phyloP scores from a whole-genome alignment of 768 basidiomycete species.

The Macrocybe gigantea region DNA sequence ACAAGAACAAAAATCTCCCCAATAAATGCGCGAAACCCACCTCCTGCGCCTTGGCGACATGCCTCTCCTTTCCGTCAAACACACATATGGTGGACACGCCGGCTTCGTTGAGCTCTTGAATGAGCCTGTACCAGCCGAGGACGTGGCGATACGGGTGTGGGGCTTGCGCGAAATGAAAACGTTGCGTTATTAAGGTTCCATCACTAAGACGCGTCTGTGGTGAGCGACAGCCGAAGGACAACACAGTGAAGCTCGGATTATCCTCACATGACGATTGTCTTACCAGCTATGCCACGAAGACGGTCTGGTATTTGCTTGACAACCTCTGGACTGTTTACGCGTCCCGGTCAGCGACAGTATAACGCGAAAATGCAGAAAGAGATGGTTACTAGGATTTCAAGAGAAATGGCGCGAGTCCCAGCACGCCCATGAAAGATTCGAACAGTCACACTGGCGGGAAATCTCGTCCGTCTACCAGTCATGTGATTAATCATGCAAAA shows the following conservation, averaged over 20 bases:
- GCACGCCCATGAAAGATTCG: slow-evolving; percentile 52
- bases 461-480: background rate
- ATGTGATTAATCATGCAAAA: too few species aligned
- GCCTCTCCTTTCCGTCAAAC: slow-evolving; percentile 72
- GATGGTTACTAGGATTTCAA: slow-evolving; percentile 50
- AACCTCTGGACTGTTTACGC: slow-evolving; percentile 49
- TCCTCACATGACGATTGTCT: slow-evolving; percentile 71
- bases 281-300: slow-evolving; percentile 54
- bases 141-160: slow-evolving; percentile 67
- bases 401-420: slow-evolving; percentile 65
- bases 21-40: slow-evolving; percentile 26
- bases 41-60: slow-evolving; percentile 64
- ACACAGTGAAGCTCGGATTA: slow-evolving; percentile 2
- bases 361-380: background rate
- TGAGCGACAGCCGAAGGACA: slow-evolving; percentile 2
- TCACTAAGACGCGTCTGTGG: slow-evolving; percentile 41
- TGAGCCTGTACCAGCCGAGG: slow-evolving; percentile 71
- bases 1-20: background rate
- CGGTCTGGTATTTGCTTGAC: slow-evolving; percentile 60
- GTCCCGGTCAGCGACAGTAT: background rate
- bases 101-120: slow-evolving; percentile 52
- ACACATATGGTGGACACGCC: slow-evolving; percentile 65
- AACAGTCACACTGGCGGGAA: background rate
- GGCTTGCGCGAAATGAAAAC: slow-evolving; percentile 66
- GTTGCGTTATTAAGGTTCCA: slow-evolving; percentile 81